Percentiles rank a stretch among this genome's conserved stretches.
These are phyloP conservation scores for Jaltomata sinuosa DNA, from an alignment of 257 asterid species.

Conservation along the genomic window DNA sequence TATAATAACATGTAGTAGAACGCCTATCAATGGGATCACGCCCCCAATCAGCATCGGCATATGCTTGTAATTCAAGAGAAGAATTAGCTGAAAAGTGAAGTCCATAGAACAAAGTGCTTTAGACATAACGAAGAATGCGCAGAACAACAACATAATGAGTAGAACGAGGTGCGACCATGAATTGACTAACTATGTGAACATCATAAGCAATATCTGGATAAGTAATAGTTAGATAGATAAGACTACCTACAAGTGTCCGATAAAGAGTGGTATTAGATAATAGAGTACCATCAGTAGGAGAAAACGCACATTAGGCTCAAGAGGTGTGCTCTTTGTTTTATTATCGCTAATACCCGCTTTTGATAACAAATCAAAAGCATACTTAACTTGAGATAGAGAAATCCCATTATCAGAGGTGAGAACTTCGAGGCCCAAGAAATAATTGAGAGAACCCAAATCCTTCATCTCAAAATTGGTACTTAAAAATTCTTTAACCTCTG, in stretches of 20 bases:
- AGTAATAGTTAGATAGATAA: neutral
- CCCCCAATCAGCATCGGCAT: neutral
- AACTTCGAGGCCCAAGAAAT: no score
- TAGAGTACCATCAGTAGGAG: no score
- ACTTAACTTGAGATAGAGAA: no score
- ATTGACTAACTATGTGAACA: neutral
- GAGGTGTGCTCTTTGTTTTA: no score
- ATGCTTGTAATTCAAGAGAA: neutral
- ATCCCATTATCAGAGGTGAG: no score
- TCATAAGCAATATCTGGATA: neutral
- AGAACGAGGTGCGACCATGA: neutral
- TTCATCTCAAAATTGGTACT: no score
- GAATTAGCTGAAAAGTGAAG: neutral
- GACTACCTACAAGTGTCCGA: neutral
- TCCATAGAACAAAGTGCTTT: neutral
- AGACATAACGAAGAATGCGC: neutral
- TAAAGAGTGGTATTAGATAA: neutral
- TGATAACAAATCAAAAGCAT: no score
- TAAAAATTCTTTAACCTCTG: no score
- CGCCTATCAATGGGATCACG: neutral
- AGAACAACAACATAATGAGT: neutral
- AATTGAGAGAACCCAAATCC: no score
- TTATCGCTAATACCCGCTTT: no score
- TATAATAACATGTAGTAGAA: neutral
- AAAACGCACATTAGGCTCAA: no score